Evolutionary conservation across 2,329 filamentous ascomycete species (phyloP).

Genomic region (Aspergillus fijiensis): DNA sequence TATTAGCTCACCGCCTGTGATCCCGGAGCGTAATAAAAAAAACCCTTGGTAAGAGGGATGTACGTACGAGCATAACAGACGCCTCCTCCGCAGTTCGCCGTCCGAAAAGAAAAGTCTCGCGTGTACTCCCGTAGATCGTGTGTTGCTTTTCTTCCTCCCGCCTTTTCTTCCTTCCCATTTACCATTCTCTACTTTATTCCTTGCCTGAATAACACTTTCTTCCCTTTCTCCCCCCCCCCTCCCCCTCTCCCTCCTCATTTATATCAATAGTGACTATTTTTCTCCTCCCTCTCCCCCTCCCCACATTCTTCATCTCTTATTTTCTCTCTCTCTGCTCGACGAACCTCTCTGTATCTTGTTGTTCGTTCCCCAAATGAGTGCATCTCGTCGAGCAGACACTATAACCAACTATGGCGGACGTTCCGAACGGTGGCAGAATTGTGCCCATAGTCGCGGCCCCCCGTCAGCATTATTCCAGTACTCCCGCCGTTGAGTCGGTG

Average conservation of each 20-base stretch:
- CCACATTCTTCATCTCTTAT: conserved; percentile 14
- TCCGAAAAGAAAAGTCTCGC: conserved; percentile 12
- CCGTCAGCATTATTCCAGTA: conserved; percentile 25
- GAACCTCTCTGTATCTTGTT: conserved; percentile 14
- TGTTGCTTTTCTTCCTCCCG: conserved; percentile 5
- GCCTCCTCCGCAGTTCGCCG: conserved; percentile 10
- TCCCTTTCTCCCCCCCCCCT: conserved; percentile 11
- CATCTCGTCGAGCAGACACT: conserved; percentile 32
- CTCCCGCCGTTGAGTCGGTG: conserved; percentile 17
- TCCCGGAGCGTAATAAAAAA: background rate
- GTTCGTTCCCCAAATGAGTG: conserved; percentile 33
- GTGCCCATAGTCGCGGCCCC: conserved; percentile 42
- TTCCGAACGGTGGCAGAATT: conserved; percentile 41
- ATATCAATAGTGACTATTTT: background rate
- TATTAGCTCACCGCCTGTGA: conserved; percentile 9
- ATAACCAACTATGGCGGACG: conserved; percentile 39
- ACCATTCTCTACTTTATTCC: background rate
- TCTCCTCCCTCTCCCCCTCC: conserved; percentile 6
- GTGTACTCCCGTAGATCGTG: conserved; percentile 5
- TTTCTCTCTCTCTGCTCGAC: conserved; percentile 22
- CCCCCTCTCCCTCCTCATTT: conserved; percentile 2
- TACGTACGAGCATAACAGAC: too few relatives aligned
- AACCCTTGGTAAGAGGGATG: too few relatives aligned
- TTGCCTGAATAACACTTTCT: conserved; percentile 1
- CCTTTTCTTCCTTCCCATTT: background rate